Conservation (phyloP, 2,329 filamentous ascomycete genomes). For the Teratosphaeria zuluensis region DNA sequence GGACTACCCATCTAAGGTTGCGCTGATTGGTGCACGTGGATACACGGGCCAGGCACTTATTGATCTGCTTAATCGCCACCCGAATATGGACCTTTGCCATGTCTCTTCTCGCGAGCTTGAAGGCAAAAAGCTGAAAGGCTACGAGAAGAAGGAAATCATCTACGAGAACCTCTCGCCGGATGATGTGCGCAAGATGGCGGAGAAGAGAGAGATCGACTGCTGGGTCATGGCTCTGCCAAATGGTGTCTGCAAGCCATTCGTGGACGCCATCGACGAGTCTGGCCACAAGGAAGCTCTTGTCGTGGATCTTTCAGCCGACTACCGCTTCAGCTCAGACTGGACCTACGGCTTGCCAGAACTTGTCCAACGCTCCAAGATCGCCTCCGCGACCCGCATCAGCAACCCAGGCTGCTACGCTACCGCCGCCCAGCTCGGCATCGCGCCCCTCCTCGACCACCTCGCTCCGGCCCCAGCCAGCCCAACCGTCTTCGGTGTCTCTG, state of each 20-base stretch:
- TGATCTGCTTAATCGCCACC: slow-evolving; percentile 75
- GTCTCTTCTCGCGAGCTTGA: slow-evolving; percentile 89
- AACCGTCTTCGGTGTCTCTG: slow-evolving; percentile 80
- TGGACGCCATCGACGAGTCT: slow-evolving; percentile 73
- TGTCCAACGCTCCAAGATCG: slow-evolving; percentile 64
- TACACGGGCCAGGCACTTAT: slow-evolving; percentile 92
- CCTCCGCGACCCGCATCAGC: slow-evolving; percentile 68
- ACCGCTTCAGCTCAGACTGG: slow-evolving; percentile 78
- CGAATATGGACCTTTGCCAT: slow-evolving; percentile 78
- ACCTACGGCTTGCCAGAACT: slow-evolving; percentile 87
- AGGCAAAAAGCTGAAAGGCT: slow-evolving; percentile 78
- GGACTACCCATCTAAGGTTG: slow-evolving; percentile 66
- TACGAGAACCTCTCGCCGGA: slow-evolving; percentile 87
- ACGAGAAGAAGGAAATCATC: slow-evolving; percentile 80
- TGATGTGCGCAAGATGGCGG: slow-evolving; percentile 76
- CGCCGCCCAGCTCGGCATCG: slow-evolving; percentile 79
- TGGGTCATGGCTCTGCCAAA: slow-evolving; percentile 98
- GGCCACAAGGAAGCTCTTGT: slow-evolving; percentile 62
- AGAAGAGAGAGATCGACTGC: slow-evolving; percentile 76
- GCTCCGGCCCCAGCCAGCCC: slow-evolving; percentile 54
- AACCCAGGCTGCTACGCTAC: slow-evolving; percentile 97
- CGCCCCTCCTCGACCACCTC: slow-evolving; percentile 69
- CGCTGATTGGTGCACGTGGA: slow-evolving; percentile 81
- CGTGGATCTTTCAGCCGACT: slow-evolving; percentile 92
- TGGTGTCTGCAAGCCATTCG: slow-evolving; percentile 84